These are phyloP conservation scores for Ascochyta koolunga DNA, from an alignment of 2,329 filamentous ascomycete genomes.

Conservation along the genomic window DNA sequence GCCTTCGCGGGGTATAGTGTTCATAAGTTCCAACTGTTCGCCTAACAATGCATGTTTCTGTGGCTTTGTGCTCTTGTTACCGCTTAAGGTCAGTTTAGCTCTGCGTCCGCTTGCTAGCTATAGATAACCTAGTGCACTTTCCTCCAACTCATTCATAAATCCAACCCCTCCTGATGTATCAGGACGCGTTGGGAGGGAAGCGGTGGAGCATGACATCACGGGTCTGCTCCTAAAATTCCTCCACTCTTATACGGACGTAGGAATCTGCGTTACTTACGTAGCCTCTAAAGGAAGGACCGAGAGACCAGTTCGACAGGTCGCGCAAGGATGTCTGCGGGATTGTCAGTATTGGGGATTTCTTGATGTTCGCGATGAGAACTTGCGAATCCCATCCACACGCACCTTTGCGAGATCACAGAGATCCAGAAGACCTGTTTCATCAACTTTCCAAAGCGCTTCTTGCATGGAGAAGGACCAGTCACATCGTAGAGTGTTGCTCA, in stretches of 20 bases:
- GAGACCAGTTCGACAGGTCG: constrained; percentile 26
- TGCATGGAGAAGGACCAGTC: constrained; percentile 23
- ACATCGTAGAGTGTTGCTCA: constrained; percentile 24
- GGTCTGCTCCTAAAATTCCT: constrained; percentile 12
- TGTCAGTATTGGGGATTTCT: neutral
- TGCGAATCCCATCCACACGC: neutral
- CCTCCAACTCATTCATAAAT: neutral
- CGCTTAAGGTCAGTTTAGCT: neutral
- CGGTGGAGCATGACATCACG: neutral
- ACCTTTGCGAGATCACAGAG: constrained; percentile 25
- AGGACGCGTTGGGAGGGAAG: neutral
- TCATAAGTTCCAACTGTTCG: neutral
- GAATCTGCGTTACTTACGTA: constrained; percentile 34
- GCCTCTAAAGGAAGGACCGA: constrained; percentile 30
- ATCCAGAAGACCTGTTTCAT: constrained; percentile 24
- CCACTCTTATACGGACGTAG: constrained; percentile 30
- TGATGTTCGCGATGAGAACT: neutral
- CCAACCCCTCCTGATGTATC: neutral
- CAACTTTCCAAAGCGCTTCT: constrained; percentile 16
- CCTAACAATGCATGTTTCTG: neutral
- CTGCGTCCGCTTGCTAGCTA: neutral
- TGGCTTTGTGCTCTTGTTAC: neutral
- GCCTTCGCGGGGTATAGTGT: neutral
- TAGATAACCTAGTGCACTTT: neutral
- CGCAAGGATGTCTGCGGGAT: constrained; percentile 8